Evolutionary conservation across 2,329 filamentous ascomycete species (phyloP), one percentile per base, ranked within the genome.

Genomic region (Trichophyton equinum): DNA sequence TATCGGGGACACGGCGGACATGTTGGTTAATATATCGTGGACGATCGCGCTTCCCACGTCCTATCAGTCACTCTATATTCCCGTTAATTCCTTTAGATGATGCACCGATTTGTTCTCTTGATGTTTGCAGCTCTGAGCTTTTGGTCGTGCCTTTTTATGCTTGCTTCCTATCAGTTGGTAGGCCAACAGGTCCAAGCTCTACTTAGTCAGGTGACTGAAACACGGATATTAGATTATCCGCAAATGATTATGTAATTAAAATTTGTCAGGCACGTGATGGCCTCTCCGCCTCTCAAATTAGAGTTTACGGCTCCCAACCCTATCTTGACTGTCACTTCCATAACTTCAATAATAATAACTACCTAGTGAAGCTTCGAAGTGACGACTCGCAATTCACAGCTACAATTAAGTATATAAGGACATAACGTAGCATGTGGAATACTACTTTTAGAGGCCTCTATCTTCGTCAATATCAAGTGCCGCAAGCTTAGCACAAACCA

Each of bases 1-100:
- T 46, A 82, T 82, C 44, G 82, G 77, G n/a, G 89, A 88, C 70
- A 94, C 87, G 20, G 90, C 94, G 61, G 91, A 91, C 91, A 96
- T 96, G 36, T 8, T 38, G n/a, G 44, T 15, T 47, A 20, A 55
- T 49, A 30, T 4, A 13, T 44, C 13, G 36, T 15, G 22, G 38
- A 44, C 25, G 15, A n/a, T n/a, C 25, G 40, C 9, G n/a, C 7
- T 44, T 6, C 22, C 15, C 13, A 25, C 13, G 22, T 13, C 33
- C 11, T 44, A 13, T n/a, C 18, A 7, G 18, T 15, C 33, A 57
- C 40, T 8, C 11, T 25, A 25, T 27, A 22, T 22, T 27, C 2
- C n/a, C 6, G 18, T 27, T 55, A 20, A 20, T 33, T 36, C 13
- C 13, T 18, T 38, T 13, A 36, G 27, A 38, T 4, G 27, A 30